These are phyloP conservation scores for Cicer arietinum DNA, from an alignment of 306 rosid genomes.

Conservation along the genomic window DNA sequence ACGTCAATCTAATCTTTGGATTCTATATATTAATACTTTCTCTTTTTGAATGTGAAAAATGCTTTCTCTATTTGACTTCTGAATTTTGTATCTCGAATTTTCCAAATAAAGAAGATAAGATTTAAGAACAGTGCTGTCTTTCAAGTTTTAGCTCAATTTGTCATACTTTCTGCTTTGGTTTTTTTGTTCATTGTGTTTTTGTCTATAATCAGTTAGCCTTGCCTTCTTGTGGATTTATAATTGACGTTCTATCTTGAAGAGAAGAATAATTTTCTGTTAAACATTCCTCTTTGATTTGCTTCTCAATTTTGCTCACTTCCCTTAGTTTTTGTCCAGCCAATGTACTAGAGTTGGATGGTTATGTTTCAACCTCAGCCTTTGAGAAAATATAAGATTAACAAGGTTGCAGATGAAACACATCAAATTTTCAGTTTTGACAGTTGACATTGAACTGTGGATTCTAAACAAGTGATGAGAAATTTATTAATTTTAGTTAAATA, in stretches of 20 bases:
- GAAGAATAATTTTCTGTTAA: too few species aligned
- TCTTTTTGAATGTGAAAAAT: constrained; percentile 14
- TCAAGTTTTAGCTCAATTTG: not conserved
- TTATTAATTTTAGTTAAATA: not conserved
- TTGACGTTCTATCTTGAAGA: too few species aligned
- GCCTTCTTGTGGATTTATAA: constrained; percentile 2
- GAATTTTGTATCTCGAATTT: not conserved
- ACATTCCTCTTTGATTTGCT: too few species aligned
- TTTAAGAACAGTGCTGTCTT: not conserved
- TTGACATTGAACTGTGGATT: too few species aligned
- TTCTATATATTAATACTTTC: constrained; percentile 12
- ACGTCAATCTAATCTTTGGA: not conserved
- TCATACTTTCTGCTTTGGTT: constrained; percentile 13
- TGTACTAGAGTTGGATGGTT: too few species aligned
- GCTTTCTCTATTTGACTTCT: constrained; percentile 31
- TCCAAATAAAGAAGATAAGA: not conserved
- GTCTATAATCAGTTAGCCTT: not conserved
- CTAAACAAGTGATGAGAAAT: too few species aligned
- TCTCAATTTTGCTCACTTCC: too few species aligned
- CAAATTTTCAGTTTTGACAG: too few species aligned
- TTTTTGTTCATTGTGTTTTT: constrained; percentile 1
- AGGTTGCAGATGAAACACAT: too few species aligned
- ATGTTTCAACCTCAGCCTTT: too few species aligned
- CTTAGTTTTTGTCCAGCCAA: too few species aligned
- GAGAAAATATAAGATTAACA: too few species aligned